Base-by-base conservation (phyloP, 129 eudicot species). In the Apium graveolens region DNA sequence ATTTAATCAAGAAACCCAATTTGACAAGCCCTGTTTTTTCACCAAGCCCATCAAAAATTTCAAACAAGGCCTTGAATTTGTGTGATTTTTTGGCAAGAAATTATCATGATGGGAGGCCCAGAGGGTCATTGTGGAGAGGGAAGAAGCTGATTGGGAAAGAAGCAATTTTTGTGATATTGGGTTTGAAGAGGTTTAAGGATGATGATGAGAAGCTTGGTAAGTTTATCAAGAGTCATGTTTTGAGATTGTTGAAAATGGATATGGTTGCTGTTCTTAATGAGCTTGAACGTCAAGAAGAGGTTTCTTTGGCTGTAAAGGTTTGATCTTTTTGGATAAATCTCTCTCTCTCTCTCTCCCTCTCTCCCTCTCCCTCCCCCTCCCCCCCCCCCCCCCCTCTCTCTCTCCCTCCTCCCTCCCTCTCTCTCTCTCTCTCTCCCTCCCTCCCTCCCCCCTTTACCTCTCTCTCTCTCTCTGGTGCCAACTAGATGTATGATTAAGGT, bases 101-200 rank as follows among this genome's bases (percentile, higher is more conserved):
- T 77, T 91, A 87, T 81, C 96, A 91, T 57, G 98, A 93, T 80
- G 97, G 98, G 6, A 89, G 98, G 63, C 98, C 98, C 7, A 89
- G 98, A 83, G 98, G 98, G 21, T 85, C 98, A 7, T 87, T 93
- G 26, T 93, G 98, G 98, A 89, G 93, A 78, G 97, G 98, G 43
- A 93, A 91, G 90, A 93, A 93, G 51, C 45, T 89, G 79, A 82
- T 93, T 57, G 98, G 98, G 24, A 93, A 93, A 85, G 98, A 93
- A 77, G 98, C 98, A 13, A 87, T 93, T 24, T 93, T 89, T 85
- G 97, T 89, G 29, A 84, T 94, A 13, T 37, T 78, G 84, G 97
- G 98, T 2, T 55, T 94, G 76, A 93, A 89, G 51, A 89, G 97
- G 78, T 84, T 89, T 38, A 91, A 91, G 81, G 84, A 88, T 13